phyloP scores from a whole-genome alignment of 305 asterid genomes.

The Fraxinus floribunda region DNA sequence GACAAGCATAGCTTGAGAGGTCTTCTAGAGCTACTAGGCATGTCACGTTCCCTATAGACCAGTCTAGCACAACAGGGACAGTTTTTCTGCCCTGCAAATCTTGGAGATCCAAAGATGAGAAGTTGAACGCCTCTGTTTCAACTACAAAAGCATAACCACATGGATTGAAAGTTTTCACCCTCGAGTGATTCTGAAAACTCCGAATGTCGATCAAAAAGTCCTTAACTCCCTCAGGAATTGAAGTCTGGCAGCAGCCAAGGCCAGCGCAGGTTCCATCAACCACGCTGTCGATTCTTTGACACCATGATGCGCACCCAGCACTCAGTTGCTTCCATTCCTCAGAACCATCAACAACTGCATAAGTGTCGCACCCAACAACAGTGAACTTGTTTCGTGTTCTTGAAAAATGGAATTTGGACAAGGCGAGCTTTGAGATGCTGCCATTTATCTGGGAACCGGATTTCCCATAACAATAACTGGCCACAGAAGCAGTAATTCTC shows the following conservation, averaged over 20 bases:
- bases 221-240: constrained; percentile 16
- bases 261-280: constrained; percentile 26
- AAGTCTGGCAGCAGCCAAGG: constrained; percentile 32
- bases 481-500: constrained; percentile 17
- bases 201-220: constrained; percentile 15
- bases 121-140: constrained; percentile 16
- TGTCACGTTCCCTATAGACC: constrained; percentile 13
- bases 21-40: constrained; percentile 13
- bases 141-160: constrained; percentile 19
- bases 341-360: background rate
- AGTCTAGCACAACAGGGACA: background rate
- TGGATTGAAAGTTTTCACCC: constrained; percentile 16
- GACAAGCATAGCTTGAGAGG: constrained; percentile 24
- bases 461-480: constrained; percentile 23
- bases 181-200: constrained; percentile 27
- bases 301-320: constrained; percentile 26
- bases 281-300: constrained; percentile 16
- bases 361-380: constrained; percentile 28
- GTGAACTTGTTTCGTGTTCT: constrained; percentile 32
- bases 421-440: background rate
- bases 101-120: constrained; percentile 13
- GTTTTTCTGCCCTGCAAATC: background rate
- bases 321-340: constrained; percentile 7
- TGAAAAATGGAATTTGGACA: constrained; percentile 26
- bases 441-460: background rate